Base-by-base conservation (phyloP, 148 eudicot species). In the Fallopia convolvulus region DNA sequence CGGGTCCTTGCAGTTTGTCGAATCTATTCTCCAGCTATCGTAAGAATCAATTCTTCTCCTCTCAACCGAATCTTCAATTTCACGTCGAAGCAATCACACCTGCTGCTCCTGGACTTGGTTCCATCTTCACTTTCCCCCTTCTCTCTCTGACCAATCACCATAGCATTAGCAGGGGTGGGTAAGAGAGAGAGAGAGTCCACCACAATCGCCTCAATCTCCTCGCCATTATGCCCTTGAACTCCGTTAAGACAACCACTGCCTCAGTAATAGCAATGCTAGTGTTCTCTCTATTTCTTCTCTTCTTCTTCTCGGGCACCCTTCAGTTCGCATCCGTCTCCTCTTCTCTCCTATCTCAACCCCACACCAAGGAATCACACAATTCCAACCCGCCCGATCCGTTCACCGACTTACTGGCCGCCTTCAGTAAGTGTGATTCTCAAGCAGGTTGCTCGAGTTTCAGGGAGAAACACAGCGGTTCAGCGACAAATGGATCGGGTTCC, bases 361-460 rank as follows among this genome's bases (percentile, higher is more conserved):
- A 10, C 39, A n/a, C 75, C 15, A 70, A 80, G 44, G 68, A 74
- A 17, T 58, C 79, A 32, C 70, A 26, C 44, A 33, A 70, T 36
- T 60, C 89, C 50, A 44, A 44, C 36, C 12, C 44, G 20, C 83
- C 88, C 75, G 91, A 90, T 66, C 93, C 98, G 7, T 93, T 93
- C 74, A 82, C 82, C 0, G 82, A 88, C 80, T 42, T 90, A 76
- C 48, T 88, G 30, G 79, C 39, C 21, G 93, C 93, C 2, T 89
- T 80, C 78, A 80, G 60, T 47, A 82, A 86, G 11, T 94, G 97
- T 95, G 97, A 94, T 72, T 75, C 86, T 42, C 84, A 85, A 58
- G 83, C 90, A 87, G 98, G 98, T 55, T 94, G 95, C 77, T 63
- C 83, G 32, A 81, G 49, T 23, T 94, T 90, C 73, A 84, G 85